Base-by-base conservation (phyloP, 805 yeast genomes). In the Lipomyces mesembrius region DNA sequence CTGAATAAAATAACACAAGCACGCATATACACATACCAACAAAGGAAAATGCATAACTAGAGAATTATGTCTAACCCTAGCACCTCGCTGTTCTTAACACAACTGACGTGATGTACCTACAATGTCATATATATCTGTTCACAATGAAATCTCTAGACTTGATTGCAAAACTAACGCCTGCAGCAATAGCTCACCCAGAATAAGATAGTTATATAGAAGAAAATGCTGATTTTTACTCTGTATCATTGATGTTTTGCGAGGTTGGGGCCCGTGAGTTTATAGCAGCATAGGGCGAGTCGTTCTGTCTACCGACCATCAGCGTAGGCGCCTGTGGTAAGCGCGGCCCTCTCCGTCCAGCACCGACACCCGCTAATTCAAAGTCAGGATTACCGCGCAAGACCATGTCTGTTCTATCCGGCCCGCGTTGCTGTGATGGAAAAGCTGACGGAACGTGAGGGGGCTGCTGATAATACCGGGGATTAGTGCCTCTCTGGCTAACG, bases 371-470 rank as follows among this genome's bases (percentile, higher is more conserved):
- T 20, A 71, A n/a, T 37, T 67, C 61, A 71, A 85, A 84, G 70
- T 84, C 86, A 32, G 87, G 87, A 70, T 83, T 85, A 61, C 80
- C 79, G 53, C 80, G 78, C 62, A 85, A 74, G 65, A 84, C 72
- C 59, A 79, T 72, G 61, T 83, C 86, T 0, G 85, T 61, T 17
- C 59, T 51, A 43, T 67, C 66, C 6, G 53, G 59, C 39, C 63
- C 43, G 14, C 37, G 12, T 7, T 39, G 32, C 32, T 54, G 51
- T 37, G 43, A 57, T 5, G 58, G 55, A 46, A 17, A 43, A n/a
- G 49, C 35, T 37, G 29, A 14, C 1, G 65, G 65, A 17, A 54
- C 27, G 29, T 49, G 53, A 11, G 56, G 62, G 1, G 59, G 60
- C 27, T 59, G 61, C 20, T 60, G 65, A 57, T 62, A 73, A 54